Percentiles rank a stretch among this genome's conserved stretches.
Conservation (phyloP, 495 filamentous ascomycete species). For the Elaphomyces granulatus region DNA sequence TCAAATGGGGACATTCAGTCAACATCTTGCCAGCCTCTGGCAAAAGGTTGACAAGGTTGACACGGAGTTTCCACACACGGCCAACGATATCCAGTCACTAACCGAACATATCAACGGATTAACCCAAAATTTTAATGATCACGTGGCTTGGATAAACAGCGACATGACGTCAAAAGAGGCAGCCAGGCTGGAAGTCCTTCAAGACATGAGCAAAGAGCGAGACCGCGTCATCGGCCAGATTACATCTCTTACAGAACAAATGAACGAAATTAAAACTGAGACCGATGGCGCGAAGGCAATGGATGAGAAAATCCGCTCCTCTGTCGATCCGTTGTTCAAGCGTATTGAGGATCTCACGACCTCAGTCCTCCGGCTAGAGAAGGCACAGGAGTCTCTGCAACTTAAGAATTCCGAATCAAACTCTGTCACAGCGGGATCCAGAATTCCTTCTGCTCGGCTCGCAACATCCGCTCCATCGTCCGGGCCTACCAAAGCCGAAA, state of each 20-base stretch:
- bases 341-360: no score
- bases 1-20: background rate
- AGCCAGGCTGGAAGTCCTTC: background rate
- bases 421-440: no score
- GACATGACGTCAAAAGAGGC: constrained; percentile 1
- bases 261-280: constrained; percentile 4
- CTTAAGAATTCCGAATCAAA: no score
- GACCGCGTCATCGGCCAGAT: constrained; percentile 3
- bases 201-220: constrained; percentile 5
- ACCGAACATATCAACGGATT: background rate
- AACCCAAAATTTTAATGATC: background rate
- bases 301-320: background rate
- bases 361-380: no score
- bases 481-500: no score
- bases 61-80: no score
- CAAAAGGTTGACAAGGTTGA: background rate
- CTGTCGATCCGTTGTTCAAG: no score
- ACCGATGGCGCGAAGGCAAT: background rate
- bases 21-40: background rate
- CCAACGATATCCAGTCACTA: background rate
- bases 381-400: no score
- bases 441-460: no score
- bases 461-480: no score
- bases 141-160: background rate
- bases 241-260: background rate